Percentiles rank a stretch among this genome's conserved stretches.
Evolutionary conservation across 306 rosid genomes (phyloP).

Genomic region (Glycine tomentella): DNA sequence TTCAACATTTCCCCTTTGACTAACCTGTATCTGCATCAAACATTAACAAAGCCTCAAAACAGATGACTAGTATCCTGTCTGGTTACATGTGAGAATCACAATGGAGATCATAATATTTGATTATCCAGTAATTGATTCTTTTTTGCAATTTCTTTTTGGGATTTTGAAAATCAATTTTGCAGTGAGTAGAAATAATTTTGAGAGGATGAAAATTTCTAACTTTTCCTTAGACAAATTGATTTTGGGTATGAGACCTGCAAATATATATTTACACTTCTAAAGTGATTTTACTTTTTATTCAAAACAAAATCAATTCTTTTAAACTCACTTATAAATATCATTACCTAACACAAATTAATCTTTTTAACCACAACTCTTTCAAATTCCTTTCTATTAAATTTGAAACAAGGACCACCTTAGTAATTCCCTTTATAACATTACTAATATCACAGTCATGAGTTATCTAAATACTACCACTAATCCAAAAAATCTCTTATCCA

Average conservation of each 20-base stretch:
- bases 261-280: not conserved
- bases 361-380: not conserved
- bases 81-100: not conserved
- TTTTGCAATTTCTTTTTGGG: not conserved
- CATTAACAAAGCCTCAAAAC: not conserved
- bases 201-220: not conserved
- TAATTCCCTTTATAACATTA: not conserved
- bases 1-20: conserved; percentile 56
- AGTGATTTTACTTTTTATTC: not conserved
- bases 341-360: no score
- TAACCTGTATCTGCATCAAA: conserved; percentile 41
- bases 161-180: not conserved
- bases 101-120: not conserved
- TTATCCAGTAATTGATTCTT: not conserved
- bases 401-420: not conserved
- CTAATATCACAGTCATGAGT: no score
- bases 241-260: not conserved
- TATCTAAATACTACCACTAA: not conserved
- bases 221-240: not conserved
- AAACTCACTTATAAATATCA: no score
- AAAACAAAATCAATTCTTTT: not conserved
- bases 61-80: not conserved
- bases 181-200: not conserved
- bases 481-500: not conserved
- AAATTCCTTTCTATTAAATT: not conserved